Percentiles rank a stretch among this genome's conserved stretches.
Conservation (phyloP, 805 yeast species). For the Candida ficus region DNA sequence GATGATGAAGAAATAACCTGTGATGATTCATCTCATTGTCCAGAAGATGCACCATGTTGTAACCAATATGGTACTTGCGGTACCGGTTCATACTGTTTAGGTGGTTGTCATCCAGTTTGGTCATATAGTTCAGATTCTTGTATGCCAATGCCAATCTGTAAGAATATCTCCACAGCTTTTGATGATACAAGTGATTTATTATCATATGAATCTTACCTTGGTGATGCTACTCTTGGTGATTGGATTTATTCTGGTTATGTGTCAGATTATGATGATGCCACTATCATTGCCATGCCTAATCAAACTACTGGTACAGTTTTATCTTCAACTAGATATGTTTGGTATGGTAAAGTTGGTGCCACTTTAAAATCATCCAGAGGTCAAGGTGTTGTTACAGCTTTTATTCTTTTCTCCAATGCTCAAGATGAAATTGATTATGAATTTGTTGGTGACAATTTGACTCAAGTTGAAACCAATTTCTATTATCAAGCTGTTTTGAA, state of each 20-base stretch:
- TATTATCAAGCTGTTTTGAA: constrained; percentile 71
- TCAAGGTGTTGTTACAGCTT: constrained; percentile 82
- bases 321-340: constrained; percentile 71
- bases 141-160: constrained; percentile 81
- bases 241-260: constrained; percentile 65
- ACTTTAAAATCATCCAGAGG: constrained; percentile 68
- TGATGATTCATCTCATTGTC: constrained; percentile 55
- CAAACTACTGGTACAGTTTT: constrained; percentile 71
- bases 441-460: constrained; percentile 71
- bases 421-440: constrained; percentile 91
- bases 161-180: constrained; percentile 40
- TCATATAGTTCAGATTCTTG: constrained; percentile 48
- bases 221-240: constrained; percentile 60
- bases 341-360: constrained; percentile 82
- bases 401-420: constrained; percentile 74
- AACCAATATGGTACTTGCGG: constrained; percentile 78
- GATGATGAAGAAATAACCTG: constrained; percentile 32
- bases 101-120: constrained; percentile 75
- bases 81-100: constrained; percentile 70
- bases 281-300: constrained; percentile 75
- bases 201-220: constrained; percentile 36
- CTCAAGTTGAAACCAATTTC: constrained; percentile 68
- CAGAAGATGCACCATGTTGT: constrained; percentile 81
- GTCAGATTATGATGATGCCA: constrained; percentile 48
- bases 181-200: constrained; percentile 27